A percentile compares a stretch with the other conserved stretches of the same genome.
Evolutionary conservation across 352 stramenopile species (phyloP).

Genomic region (Phytophthora rubi): DNA sequence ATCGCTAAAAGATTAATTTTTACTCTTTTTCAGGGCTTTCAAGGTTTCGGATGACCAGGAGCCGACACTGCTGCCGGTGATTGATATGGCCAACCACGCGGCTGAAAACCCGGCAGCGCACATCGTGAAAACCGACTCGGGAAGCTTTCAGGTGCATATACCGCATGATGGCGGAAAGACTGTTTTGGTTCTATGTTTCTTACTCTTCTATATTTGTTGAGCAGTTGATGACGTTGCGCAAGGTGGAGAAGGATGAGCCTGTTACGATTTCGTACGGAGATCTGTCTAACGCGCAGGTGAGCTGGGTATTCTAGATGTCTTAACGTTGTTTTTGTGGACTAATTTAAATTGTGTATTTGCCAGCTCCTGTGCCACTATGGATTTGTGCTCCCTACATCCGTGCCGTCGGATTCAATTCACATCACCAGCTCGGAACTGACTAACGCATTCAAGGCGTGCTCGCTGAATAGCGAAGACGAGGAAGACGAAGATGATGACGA

Average conservation of each 20-base stretch:
- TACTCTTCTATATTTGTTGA: neutral
- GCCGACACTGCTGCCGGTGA: conserved; percentile 72
- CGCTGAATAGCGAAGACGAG: conserved; percentile 35
- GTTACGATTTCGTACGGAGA: conserved; percentile 81
- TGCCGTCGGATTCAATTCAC: conserved; percentile 59
- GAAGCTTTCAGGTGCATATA: conserved; percentile 52
- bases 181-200: neutral
- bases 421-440: conserved; percentile 56
- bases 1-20: neutral
- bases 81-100: conserved; percentile 84
- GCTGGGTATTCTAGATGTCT: neutral
- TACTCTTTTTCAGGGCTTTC: conserved; percentile 47
- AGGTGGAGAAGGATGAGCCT: conserved; percentile 47
- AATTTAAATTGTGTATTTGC: neutral
- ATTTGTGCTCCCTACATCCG: conserved; percentile 55
- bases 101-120: conserved; percentile 44
- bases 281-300: conserved; percentile 76
- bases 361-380: conserved; percentile 75
- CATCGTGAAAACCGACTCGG: conserved; percentile 53
- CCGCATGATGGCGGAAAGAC: neutral
- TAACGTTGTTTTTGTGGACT: neutral
- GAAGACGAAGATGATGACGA: conserved; percentile 17
- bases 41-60: conserved; percentile 41
- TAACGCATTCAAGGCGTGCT: conserved; percentile 37
- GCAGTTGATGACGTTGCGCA: conserved; percentile 57